A percentile compares a stretch with the other conserved stretches of the same genome.
Conservation (phyloP, 2,329 filamentous ascomycete species). For the Trichophyton rubrum region DNA sequence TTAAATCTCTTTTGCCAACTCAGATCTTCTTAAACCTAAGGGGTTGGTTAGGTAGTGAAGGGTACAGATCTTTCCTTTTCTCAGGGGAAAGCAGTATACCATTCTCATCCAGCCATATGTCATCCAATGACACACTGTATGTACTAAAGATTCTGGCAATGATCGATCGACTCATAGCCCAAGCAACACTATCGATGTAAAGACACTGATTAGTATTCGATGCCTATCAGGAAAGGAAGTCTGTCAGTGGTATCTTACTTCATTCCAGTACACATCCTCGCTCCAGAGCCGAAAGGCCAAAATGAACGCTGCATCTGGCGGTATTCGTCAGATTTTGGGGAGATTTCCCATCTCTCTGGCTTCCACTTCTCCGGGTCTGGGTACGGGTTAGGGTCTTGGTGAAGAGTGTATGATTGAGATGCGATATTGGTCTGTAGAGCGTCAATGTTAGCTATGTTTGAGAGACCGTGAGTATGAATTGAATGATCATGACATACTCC, state of each 20-base stretch:
- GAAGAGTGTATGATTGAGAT: slow-evolving; percentile 27
- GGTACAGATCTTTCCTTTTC: slow-evolving; percentile 11
- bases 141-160: slow-evolving; percentile 12
- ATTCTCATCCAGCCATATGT: slow-evolving; percentile 1
- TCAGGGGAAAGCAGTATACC: slow-evolving; percentile 4
- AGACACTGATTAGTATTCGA: not conserved
- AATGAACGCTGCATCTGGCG: slow-evolving; percentile 43
- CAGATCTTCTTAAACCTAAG: slow-evolving; percentile 5
- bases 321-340: slow-evolving; percentile 37
- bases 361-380: slow-evolving; percentile 41
- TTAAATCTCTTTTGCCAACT: not conserved
- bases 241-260: slow-evolving; percentile 10
- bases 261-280: slow-evolving; percentile 27
- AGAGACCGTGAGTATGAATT: not conserved
- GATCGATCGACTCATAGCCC: slow-evolving; percentile 12
- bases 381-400: slow-evolving; percentile 40
- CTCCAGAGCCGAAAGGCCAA: slow-evolving; percentile 44
- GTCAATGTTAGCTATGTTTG: not conserved
- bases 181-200: slow-evolving; percentile 10
- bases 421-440: slow-evolving; percentile 11
- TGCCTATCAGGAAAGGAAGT: no score
- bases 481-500: slow-evolving; percentile 9
- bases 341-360: slow-evolving; percentile 44
- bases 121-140: slow-evolving; percentile 10
- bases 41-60: slow-evolving; percentile 8